phyloP scores from a whole-genome alignment of 352 stramenopile species.

The Pythium grandisporangium region DNA sequence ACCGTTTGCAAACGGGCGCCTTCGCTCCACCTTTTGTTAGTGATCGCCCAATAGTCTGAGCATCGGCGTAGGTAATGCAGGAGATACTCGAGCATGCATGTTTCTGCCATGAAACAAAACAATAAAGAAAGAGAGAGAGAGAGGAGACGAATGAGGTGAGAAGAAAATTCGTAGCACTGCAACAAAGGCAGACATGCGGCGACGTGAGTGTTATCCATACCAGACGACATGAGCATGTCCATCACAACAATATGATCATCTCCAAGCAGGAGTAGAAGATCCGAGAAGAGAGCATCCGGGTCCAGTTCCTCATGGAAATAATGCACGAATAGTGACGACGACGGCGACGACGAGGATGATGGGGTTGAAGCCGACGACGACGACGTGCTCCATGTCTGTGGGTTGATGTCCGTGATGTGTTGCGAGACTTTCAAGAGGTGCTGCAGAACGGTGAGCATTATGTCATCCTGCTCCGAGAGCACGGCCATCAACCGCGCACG shows the following conservation, averaged over 20 bases:
- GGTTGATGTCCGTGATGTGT: not conserved
- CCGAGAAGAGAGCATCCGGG: conserved; percentile 46
- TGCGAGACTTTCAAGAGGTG: conserved; percentile 20
- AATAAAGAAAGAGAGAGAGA: too few species aligned
- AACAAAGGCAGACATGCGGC: too few species aligned
- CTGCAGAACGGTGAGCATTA: conserved; percentile 53
- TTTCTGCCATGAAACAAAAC: conserved; percentile 26
- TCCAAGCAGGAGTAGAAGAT: conserved; percentile 31
- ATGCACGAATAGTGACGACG: not conserved
- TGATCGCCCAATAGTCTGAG: conserved; percentile 16
- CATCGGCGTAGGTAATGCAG: conserved; percentile 41
- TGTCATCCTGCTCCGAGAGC: conserved; percentile 60
- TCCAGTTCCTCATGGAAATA: conserved; percentile 19
- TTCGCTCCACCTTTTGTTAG: conserved; percentile 13
- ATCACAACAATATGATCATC: conserved; percentile 57
- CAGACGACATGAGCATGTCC: conserved; percentile 64
- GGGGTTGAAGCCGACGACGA: too few species aligned
- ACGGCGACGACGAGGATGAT: not conserved
- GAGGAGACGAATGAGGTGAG: not conserved
- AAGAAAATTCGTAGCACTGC: not conserved
- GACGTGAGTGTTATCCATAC: too few species aligned
- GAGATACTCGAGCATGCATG: conserved; percentile 50
- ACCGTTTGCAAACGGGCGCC: conserved; percentile 18
- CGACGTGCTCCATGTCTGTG: too few species aligned
- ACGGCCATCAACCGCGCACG: conserved; percentile 30